Conservation (phyloP, 169 alveolate species). For the Eimeria sp. region DNA sequence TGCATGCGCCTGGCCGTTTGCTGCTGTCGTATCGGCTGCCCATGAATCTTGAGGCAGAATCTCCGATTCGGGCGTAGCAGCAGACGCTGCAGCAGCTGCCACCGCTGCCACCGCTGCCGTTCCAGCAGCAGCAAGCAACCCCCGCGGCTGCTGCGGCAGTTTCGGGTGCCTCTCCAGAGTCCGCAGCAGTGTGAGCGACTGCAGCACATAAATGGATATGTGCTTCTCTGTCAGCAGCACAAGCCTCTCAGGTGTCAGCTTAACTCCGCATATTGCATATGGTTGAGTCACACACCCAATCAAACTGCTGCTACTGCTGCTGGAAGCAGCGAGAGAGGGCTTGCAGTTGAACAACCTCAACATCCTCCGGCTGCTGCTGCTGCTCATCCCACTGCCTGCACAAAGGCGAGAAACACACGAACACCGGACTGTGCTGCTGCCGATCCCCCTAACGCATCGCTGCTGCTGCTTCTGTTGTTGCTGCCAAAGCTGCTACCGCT, state of each 20-base stretch:
- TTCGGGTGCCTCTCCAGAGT: not conserved
- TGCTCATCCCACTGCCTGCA: constrained; percentile 55
- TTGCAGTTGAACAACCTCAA: constrained; percentile 15
- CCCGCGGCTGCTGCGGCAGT: constrained; percentile 4
- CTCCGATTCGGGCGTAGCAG: not conserved
- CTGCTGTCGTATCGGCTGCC: constrained; percentile 31
- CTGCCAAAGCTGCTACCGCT: too few relatives aligned
- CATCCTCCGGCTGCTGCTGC: constrained; percentile 66
- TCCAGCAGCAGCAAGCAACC: constrained; percentile 11
- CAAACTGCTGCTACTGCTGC: constrained; percentile 12
- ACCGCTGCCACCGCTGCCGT: constrained; percentile 38
- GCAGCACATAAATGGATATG: constrained; percentile 24
- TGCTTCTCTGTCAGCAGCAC: constrained; percentile 9
- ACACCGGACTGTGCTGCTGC: not conserved
- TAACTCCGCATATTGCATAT: constrained; percentile 33
- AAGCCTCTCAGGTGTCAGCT: constrained; percentile 30
- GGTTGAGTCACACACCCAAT: constrained; percentile 23
- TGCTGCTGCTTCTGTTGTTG: too few relatives aligned
- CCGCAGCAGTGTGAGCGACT: constrained; percentile 48
- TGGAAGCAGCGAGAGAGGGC: constrained; percentile 4
- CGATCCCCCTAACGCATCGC: not conserved
- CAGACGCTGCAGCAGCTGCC: not conserved
- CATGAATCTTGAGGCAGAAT: constrained; percentile 9
- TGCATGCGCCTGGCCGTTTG: too few relatives aligned
- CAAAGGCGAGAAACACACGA: not conserved